These are phyloP conservation scores for Xylaria arbuscula DNA, from an alignment of 2,329 filamentous ascomycete species.

Conservation along the genomic window DNA sequence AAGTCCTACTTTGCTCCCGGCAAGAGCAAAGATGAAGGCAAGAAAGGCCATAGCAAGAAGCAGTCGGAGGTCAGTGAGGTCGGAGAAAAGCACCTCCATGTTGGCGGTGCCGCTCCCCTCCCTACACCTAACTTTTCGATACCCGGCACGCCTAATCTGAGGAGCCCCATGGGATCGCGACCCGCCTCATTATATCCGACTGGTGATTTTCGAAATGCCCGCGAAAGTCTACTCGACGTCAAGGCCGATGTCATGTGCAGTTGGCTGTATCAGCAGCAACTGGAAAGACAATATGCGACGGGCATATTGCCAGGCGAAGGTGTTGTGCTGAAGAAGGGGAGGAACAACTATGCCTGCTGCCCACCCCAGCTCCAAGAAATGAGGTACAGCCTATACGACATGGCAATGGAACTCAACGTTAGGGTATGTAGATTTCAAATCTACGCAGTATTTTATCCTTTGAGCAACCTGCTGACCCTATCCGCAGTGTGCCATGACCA, in stretches of 20 bases:
- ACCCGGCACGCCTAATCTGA: slow-evolving; percentile 40
- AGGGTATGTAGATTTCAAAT: slow-evolving; percentile 45
- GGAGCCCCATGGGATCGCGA: slow-evolving; percentile 41
- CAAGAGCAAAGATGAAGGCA: slow-evolving; percentile 41
- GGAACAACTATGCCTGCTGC: slow-evolving; percentile 54
- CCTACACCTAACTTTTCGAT: slow-evolving; percentile 36
- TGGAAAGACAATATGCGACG: slow-evolving; percentile 59
- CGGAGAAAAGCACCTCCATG: slow-evolving; percentile 29
- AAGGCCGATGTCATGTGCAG: slow-evolving; percentile 72
- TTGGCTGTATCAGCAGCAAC: slow-evolving; percentile 71
- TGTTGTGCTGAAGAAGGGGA: slow-evolving; percentile 55
- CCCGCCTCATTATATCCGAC: slow-evolving; percentile 52
- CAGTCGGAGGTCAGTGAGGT: slow-evolving; percentile 39
- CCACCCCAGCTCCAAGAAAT: slow-evolving; percentile 53
- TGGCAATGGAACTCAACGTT: slow-evolving; percentile 55
- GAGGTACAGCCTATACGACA: slow-evolving; percentile 51
- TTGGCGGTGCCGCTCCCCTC: slow-evolving; percentile 28
- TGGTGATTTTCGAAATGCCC: slow-evolving; percentile 56
- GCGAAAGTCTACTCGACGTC: slow-evolving; percentile 62
- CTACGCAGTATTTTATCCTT: background rate
- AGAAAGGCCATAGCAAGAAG: slow-evolving; percentile 39
- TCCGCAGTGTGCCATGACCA: slow-evolving; percentile 72
- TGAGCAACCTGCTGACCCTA: slow-evolving; percentile 30
- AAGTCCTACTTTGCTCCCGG: slow-evolving; percentile 52
- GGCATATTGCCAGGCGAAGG: slow-evolving; percentile 54